These are phyloP conservation scores for Thyridium curvatum DNA, from an alignment of 2,329 filamentous ascomycete genomes.

Conservation along the genomic window DNA sequence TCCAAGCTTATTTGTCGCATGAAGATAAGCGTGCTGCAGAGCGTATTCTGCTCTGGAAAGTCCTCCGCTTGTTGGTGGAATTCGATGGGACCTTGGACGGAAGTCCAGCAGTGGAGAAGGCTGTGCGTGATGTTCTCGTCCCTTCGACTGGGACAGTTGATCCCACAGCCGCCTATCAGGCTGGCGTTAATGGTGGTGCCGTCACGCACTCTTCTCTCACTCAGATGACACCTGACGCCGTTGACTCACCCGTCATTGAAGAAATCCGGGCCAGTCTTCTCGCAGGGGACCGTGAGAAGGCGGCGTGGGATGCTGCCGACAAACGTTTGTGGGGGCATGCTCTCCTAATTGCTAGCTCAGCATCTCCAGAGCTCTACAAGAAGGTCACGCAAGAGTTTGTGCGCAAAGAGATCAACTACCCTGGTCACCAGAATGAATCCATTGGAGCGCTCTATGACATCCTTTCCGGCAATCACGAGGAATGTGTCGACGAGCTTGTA, in stretches of 20 bases:
- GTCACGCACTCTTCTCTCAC: conserved; percentile 24
- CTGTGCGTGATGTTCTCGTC: conserved; percentile 68
- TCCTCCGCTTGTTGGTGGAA: conserved; percentile 76
- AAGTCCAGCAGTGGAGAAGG: conserved; percentile 62
- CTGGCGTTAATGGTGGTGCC: conserved; percentile 15
- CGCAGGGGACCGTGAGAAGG: conserved; percentile 79
- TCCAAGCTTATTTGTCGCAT: conserved; percentile 44
- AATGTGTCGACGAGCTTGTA: conserved; percentile 92
- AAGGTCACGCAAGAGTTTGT: conserved; percentile 95
- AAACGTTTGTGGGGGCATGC: conserved; percentile 95
- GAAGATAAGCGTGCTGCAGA: conserved; percentile 71
- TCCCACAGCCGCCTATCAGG: conserved; percentile 57
- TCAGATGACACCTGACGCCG: conserved; percentile 42
- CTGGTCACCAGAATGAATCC: conserved; percentile 75
- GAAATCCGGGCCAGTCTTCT: conserved; percentile 68
- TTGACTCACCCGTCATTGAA: conserved; percentile 64
- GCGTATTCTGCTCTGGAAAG: conserved; percentile 79
- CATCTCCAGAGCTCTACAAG: conserved; percentile 82
- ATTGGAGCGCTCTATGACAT: conserved; percentile 90
- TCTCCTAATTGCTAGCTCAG: conserved; percentile 73
- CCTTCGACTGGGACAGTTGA: conserved; percentile 62
- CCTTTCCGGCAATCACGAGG: conserved; percentile 87
- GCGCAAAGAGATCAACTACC: conserved; percentile 83
- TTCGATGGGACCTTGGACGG: conserved; percentile 79
- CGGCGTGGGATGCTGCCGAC: conserved; percentile 89